These are phyloP conservation scores for Aspergillus transmontanensis DNA, from an alignment of 2,329 filamentous ascomycete species.

Conservation along the genomic window DNA sequence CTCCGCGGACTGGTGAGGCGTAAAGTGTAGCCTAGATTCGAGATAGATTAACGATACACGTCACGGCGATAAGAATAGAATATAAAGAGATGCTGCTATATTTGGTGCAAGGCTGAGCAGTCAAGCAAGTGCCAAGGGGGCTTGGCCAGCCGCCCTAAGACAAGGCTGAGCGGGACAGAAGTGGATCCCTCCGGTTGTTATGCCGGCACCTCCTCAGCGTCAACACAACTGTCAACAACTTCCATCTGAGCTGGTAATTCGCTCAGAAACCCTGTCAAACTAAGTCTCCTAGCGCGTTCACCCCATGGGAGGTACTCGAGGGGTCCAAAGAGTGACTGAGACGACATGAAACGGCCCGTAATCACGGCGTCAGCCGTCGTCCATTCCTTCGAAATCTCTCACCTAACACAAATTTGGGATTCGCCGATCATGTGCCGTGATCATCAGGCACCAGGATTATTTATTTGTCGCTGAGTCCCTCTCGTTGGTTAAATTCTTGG, in stretches of 20 bases:
- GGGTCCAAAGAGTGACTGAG: neutral
- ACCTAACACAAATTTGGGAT: neutral
- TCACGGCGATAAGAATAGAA: neutral
- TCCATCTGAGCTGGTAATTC: too few species aligned
- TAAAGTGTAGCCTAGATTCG: conserved; percentile 59
- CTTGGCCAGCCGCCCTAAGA: neutral
- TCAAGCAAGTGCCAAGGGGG: conserved; percentile 8
- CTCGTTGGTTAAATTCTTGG: neutral
- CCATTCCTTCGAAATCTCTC: neutral
- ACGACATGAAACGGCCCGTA: neutral
- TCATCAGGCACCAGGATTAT: conserved; percentile 5
- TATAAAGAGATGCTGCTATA: neutral
- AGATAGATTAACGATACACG: neutral
- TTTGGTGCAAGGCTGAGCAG: neutral
- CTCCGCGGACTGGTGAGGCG: conserved; percentile 83
- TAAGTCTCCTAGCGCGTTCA: neutral
- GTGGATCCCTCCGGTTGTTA: neutral
- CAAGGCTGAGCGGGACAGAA: conserved; percentile 1
- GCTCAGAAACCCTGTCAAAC: too few species aligned
- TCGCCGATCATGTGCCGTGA: conserved; percentile 3
- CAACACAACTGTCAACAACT: neutral
- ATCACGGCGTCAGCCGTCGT: neutral
- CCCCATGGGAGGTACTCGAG: neutral
- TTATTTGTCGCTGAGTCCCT: neutral
- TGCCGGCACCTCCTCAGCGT: neutral